phyloP scores from a whole-genome alignment of 768 basidiomycete genomes.

The Nevesoporus exiguus region DNA sequence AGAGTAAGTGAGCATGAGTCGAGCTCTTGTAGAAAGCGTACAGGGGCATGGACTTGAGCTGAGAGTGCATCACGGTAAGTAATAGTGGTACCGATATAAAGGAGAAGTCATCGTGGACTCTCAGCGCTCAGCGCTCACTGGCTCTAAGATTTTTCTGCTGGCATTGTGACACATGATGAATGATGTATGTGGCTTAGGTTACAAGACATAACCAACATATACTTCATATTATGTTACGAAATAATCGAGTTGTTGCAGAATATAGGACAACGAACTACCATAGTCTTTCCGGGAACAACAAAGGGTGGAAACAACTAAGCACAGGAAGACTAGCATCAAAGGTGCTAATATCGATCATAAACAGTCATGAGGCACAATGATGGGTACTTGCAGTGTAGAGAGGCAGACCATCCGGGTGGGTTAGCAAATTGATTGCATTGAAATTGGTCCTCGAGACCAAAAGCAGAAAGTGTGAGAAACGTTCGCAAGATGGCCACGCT shows the following conservation, averaged over 20 bases:
- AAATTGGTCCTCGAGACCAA: conserved; percentile 25
- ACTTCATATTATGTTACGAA: conserved; percentile 10
- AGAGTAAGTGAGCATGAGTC: too few relatives aligned
- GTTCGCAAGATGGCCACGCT: conserved; percentile 13
- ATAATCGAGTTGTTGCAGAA: conserved; percentile 13
- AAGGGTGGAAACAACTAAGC: conserved; percentile 10
- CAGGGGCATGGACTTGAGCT: too few relatives aligned
- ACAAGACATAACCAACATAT: neutral
- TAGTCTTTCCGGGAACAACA: conserved; percentile 4
- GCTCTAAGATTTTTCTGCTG: too few relatives aligned
- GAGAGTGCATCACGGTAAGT: too few relatives aligned
- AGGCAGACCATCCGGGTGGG: conserved; percentile 7
- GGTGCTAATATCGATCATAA: conserved; percentile 25
- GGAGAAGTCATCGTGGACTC: too few relatives aligned
- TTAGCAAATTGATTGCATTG: conserved; percentile 12
- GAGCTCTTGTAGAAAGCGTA: too few relatives aligned
- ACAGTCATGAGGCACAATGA: conserved; percentile 18
- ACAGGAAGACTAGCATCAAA: conserved; percentile 21
- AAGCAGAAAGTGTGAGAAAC: conserved; percentile 11
- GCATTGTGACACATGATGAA: too few relatives aligned
- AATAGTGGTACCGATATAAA: too few relatives aligned
- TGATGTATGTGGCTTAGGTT: too few relatives aligned
- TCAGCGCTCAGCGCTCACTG: too few relatives aligned
- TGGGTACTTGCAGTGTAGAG: conserved; percentile 3
- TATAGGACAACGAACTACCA: conserved; percentile 16